Percentiles rank a stretch among this genome's conserved stretches.
phyloP scores from a whole-genome alignment of 768 basidiomycete species.

The Lentinus brumalis region DNA sequence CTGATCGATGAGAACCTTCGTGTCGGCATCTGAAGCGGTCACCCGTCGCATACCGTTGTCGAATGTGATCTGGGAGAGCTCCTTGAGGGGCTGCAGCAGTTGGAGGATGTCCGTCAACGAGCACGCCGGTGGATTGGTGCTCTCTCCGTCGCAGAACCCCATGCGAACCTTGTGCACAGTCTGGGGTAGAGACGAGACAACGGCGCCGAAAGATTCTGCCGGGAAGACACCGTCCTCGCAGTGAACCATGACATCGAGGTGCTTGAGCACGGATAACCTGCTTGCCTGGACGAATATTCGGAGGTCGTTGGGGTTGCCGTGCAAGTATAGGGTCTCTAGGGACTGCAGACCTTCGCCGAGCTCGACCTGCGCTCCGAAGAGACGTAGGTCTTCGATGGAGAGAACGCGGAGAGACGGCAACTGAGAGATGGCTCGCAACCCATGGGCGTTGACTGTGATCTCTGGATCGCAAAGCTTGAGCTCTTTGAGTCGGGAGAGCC shows the following conservation, averaged over 20 bases:
- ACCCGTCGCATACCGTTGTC: not conserved
- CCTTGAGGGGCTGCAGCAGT: not conserved
- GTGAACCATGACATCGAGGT: not conserved
- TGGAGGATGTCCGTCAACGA: not conserved
- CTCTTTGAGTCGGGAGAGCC: not conserved
- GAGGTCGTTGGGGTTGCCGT: not conserved
- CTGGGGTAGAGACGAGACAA: not conserved
- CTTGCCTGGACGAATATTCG: not conserved
- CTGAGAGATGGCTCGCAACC: not conserved
- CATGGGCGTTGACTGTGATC: not conserved
- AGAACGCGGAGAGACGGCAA: not conserved
- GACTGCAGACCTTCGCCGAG: not conserved
- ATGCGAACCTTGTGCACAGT: not conserved
- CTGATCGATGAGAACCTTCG: not conserved
- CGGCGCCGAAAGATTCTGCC: not conserved
- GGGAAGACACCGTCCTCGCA: not conserved
- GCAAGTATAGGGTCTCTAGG: not conserved
- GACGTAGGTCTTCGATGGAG: not conserved
- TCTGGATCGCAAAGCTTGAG: not conserved
- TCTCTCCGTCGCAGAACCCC: not conserved
- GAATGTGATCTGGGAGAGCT: not conserved
- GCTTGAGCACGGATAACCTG: not conserved
- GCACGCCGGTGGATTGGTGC: not conserved
- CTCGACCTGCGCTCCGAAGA: not conserved
- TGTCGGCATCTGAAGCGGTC: not conserved